Evolutionary conservation across 2,329 filamentous ascomycete genomes (phyloP).

Genomic region (Dactylellina leptospora): DNA sequence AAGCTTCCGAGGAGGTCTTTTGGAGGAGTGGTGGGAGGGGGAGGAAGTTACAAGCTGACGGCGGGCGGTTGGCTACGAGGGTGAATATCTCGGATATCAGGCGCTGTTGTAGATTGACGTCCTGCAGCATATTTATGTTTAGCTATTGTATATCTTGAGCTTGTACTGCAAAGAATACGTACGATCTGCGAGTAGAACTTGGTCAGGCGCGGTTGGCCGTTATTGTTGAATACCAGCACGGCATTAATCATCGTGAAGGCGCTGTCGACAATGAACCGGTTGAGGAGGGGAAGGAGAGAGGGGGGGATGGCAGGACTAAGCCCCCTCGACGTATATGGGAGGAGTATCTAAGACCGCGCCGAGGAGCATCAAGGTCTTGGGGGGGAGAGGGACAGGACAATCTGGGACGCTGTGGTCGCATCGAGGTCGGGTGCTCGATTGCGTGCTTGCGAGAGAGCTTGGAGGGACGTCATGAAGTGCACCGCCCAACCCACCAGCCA

Average conservation of each 20-base stretch:
- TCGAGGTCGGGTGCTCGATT: slow-evolving; percentile 43
- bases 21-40: slow-evolving; percentile 75
- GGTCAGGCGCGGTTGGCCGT: slow-evolving; percentile 92
- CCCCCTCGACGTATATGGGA: slow-evolving; percentile 5
- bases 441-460: slow-evolving; percentile 20
- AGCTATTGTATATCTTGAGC: too few relatives aligned
- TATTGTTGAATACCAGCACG: slow-evolving; percentile 97
- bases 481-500: background rate
- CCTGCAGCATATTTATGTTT: slow-evolving; percentile 71
- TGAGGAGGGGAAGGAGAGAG: slow-evolving; percentile 17
- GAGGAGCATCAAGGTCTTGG: too few relatives aligned
- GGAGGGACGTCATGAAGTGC: background rate
- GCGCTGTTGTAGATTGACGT: slow-evolving; percentile 95
- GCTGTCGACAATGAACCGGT: slow-evolving; percentile 49
- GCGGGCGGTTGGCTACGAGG: slow-evolving; percentile 87
- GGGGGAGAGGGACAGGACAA: too few relatives aligned
- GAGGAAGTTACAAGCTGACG: slow-evolving; percentile 97
- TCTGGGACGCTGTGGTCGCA: slow-evolving; percentile 13
- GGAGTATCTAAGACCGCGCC: background rate
- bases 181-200: slow-evolving; percentile 99
- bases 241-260: slow-evolving; percentile 86
- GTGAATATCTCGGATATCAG: slow-evolving; percentile 97
- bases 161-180: too few relatives aligned
- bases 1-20: slow-evolving; percentile 69
- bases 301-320: background rate